Percentiles rank a stretch among this genome's conserved stretches.
These are phyloP conservation scores for Graphiopsis chlorocephala DNA, from an alignment of 2,329 filamentous ascomycete genomes.

Conservation along the genomic window DNA sequence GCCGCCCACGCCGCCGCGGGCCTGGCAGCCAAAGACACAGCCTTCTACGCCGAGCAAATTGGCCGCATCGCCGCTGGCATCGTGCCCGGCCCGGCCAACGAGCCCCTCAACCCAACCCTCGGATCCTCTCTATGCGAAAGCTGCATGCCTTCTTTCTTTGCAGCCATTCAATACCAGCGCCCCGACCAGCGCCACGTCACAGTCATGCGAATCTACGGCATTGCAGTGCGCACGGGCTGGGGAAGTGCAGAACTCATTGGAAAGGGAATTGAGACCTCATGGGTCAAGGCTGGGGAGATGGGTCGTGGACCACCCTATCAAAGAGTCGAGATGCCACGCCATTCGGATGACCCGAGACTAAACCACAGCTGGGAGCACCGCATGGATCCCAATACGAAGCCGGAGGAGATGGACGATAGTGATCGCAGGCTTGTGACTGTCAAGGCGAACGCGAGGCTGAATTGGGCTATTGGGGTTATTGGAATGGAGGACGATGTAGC, in stretches of 20 bases:
- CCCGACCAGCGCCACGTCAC: constrained; percentile 73
- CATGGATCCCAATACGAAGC: constrained; percentile 27
- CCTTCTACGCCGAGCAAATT: constrained; percentile 67
- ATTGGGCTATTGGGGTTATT: constrained; percentile 76
- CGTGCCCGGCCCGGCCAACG: constrained; percentile 46
- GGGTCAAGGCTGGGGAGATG: constrained; percentile 71
- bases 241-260: constrained; percentile 79
- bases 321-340: constrained; percentile 34
- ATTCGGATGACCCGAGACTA: constrained; percentile 31
- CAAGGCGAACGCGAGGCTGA: constrained; percentile 61
- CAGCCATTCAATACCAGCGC: constrained; percentile 75
- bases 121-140: constrained; percentile 81
- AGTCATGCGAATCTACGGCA: constrained; percentile 69
- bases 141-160: constrained; percentile 80
- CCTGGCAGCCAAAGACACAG: constrained; percentile 70
- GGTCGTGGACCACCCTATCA: constrained; percentile 75
- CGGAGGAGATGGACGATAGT: constrained; percentile 27
- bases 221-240: constrained; percentile 81
- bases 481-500: constrained; percentile 71
- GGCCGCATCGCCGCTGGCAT: constrained; percentile 77
- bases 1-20: constrained; percentile 84
- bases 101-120: constrained; percentile 70
- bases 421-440: constrained; percentile 59
- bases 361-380: constrained; percentile 31
- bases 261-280: constrained; percentile 77